phyloP scores from a whole-genome alignment of 371 early-diverging fungal genomes.

The Apophysomyces ossiformis region DNA sequence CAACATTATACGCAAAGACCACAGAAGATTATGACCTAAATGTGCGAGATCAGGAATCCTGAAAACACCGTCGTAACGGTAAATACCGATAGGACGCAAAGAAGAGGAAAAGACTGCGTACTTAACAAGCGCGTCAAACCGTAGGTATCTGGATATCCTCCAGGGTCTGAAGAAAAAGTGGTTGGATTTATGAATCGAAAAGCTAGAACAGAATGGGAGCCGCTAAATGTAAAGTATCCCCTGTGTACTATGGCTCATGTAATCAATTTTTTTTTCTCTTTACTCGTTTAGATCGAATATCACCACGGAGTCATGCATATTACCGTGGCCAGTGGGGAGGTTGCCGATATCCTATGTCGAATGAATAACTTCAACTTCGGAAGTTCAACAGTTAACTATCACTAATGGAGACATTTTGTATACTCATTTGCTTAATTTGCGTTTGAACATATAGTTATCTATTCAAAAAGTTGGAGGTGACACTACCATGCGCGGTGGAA shows the following conservation, averaged over 20 bases:
- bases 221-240: slow-evolving; percentile 31
- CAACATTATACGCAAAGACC: slow-evolving; percentile 1
- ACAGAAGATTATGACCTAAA: background rate
- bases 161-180: slow-evolving; percentile 37
- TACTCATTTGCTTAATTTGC: background rate
- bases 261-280: background rate
- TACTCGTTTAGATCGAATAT: slow-evolving; percentile 18
- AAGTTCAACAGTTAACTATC: slow-evolving; percentile 18
- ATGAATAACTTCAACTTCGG: slow-evolving; percentile 36
- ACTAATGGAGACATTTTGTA: background rate
- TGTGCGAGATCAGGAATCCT: slow-evolving; percentile 19
- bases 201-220: slow-evolving; percentile 40
- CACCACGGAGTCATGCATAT: slow-evolving; percentile 26
- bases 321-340: slow-evolving; percentile 25
- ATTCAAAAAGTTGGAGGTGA: slow-evolving; percentile 13
- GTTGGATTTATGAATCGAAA: slow-evolving; percentile 43
- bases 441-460: slow-evolving; percentile 9
- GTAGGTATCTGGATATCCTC: slow-evolving; percentile 44
- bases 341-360: slow-evolving; percentile 30
- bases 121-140: background rate
- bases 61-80: slow-evolving; percentile 16
- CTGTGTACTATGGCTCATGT: background rate
- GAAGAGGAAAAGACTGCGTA: background rate
- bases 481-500: background rate
- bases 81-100: background rate